phyloP scores from a whole-genome alignment of 139 green algal species.

The Picochlorum sp. region DNA sequence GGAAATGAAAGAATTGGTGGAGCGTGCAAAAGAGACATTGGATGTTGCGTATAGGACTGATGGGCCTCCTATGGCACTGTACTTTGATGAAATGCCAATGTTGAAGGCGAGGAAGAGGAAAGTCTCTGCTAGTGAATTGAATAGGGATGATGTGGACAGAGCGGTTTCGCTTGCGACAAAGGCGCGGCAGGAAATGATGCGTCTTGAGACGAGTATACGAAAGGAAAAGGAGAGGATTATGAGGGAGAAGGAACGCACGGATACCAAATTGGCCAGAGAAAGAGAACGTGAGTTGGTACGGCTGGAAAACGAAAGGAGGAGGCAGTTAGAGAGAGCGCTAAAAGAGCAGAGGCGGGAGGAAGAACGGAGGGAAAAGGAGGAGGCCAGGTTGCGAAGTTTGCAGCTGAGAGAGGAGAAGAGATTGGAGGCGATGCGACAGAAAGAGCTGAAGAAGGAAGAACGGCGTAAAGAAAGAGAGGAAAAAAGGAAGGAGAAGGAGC shows the following conservation, averaged over 20 bases:
- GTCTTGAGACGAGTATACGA: constrained; percentile 8
- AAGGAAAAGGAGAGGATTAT: constrained; percentile 18
- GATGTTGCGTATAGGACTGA: constrained; percentile 41
- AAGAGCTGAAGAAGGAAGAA: constrained; percentile 23
- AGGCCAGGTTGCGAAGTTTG: constrained; percentile 8
- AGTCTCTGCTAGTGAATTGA: not conserved
- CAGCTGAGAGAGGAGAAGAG: constrained; percentile 27
- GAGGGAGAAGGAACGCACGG: constrained; percentile 17
- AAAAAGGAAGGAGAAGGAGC: constrained; percentile 57
- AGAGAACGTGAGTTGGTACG: constrained; percentile 27
- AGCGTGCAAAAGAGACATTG: constrained; percentile 36
- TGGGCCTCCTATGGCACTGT: constrained; percentile 48
- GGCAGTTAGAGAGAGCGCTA: constrained; percentile 16
- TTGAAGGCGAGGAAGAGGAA: not conserved
- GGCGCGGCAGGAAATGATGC: constrained; percentile 9
- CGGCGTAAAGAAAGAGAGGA: constrained; percentile 13
- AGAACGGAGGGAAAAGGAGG: constrained; percentile 22
- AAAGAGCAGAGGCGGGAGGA: constrained; percentile 31
- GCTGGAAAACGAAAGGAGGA: constrained; percentile 28
- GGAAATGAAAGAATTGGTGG: constrained; percentile 26
- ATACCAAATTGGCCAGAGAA: constrained; percentile 18
- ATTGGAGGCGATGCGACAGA: constrained; percentile 18
- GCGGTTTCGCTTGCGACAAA: constrained; percentile 10
- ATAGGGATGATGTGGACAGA: not conserved
- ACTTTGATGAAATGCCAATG: constrained; percentile 37